Evolutionary conservation across 225 moss, liverwort and hornwort genomes (phyloP), one percentile per base, ranked within the genome.

Genomic region (Sphagnum contortum): DNA sequence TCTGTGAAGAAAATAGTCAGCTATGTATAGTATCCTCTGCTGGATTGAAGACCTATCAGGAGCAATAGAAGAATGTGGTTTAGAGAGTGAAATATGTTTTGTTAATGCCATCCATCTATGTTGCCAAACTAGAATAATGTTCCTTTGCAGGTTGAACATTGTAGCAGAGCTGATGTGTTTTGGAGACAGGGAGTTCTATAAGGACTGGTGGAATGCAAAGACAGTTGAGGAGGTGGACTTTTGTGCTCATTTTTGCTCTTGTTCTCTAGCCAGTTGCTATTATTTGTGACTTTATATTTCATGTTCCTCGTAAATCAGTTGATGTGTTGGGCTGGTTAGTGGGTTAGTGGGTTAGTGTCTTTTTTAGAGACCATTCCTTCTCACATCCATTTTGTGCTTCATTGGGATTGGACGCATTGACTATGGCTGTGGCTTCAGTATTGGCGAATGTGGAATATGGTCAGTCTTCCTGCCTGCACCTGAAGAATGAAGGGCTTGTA

Each of bases 141-240:
- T 29, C 29, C 29, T 29, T 61, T 48, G 45, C 70, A 95, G 94
- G 95, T 69, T 96, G 70, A 96, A 96, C 73, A 90, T 96, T 69
- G 76, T 96, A 64, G 95, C 92, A 2, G 95, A 96, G 74, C 60
- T 96, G 47, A 67, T 90, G 62, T 79, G 86, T 66, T 96, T 96
- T 83, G 95, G 95, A 71, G 95, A 96, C 67, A 75, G 92, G 55
- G 95, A 92, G 54, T 96, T 96, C 67, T 96, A 96, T 66, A 96
- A 92, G 70, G 95, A 96, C 70, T 96, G 92, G 92, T 96, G 95
- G 95, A 96, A 96, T 75, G 95, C 95, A n/a, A 81, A 96, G 68
- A 96, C 95, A 49, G 79, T 96, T 48, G 95, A 96, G 80, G 88
- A 96, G 92, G 94, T 95, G 60, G 50, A 29, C 29, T 29, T 29